These are phyloP conservation scores for Peronospora farinosa DNA, from an alignment of 352 stramenopile genomes.

Conservation along the genomic window DNA sequence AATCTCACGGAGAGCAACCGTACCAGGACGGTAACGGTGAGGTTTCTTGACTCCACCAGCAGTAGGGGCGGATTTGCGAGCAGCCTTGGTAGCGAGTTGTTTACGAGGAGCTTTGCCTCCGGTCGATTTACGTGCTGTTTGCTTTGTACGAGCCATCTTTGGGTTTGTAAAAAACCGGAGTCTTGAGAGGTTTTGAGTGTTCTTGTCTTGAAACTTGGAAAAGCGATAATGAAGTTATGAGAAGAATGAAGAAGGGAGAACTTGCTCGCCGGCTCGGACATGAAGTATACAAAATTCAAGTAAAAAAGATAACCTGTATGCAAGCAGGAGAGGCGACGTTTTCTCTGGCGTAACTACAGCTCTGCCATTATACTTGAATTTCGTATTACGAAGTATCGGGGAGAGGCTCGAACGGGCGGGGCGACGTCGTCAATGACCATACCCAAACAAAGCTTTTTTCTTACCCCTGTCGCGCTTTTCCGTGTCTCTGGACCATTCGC, in stretches of 20 bases:
- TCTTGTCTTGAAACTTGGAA: slow-evolving; percentile 28
- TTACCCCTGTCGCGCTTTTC: slow-evolving; percentile 27
- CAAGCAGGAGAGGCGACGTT: slow-evolving; percentile 33
- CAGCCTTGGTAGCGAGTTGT: slow-evolving; percentile 90
- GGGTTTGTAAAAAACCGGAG: neutral
- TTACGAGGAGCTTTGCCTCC: slow-evolving; percentile 92
- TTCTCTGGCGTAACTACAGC: slow-evolving; percentile 6
- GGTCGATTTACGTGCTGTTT: slow-evolving; percentile 94
- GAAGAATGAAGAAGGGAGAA: slow-evolving; percentile 1
- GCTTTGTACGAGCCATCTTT: slow-evolving; percentile 93
- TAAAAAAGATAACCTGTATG: slow-evolving; percentile 29
- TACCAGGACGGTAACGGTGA: slow-evolving; percentile 71
- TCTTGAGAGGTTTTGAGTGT: slow-evolving; percentile 1
- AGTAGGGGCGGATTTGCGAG: slow-evolving; percentile 88
- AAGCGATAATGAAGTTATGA: slow-evolving; percentile 35
- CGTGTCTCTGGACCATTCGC: slow-evolving; percentile 33
- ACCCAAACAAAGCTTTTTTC: slow-evolving; percentile 13
- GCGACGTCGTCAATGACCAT: slow-evolving; percentile 24
- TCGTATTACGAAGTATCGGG: slow-evolving; percentile 1
- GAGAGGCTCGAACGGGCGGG: slow-evolving; percentile 12
- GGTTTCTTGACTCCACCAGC: slow-evolving; percentile 90
- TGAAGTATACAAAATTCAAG: slow-evolving; percentile 40
- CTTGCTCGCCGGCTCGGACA: neutral
- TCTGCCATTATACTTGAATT: slow-evolving; percentile 10
- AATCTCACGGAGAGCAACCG: slow-evolving; percentile 93